Base-by-base conservation (phyloP, 1,139 yeast species). In the Sugiyamaella grinbergsii region DNA sequence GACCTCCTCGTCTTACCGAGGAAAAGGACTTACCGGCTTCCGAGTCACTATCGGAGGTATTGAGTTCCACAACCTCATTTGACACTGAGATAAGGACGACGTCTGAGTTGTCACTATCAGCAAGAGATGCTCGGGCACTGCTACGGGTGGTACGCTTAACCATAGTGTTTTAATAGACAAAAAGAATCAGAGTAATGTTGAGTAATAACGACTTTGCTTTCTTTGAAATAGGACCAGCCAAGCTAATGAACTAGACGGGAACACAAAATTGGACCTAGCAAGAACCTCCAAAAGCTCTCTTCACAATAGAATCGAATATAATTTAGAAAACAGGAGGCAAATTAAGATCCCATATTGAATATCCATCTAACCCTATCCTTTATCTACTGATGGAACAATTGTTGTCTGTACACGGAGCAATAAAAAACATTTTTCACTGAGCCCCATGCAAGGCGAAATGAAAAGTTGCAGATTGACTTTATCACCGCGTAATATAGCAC, bases 341-440 rank as follows among this genome's bases (percentile, higher is more conserved):
- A 33, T 16, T 16, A 31, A 31, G n/a, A 31, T 11, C 13, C 11
- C 34, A 31, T 15, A 15, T 19, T 40, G 20, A 23, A 13, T 16
- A 29, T 10, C 15, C n/a, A 10, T 28, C 11, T 16, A 5, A 40
- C 43, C 43, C 43, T 40, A 26, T 40, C 34, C 43, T 40, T 38
- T 40, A 40, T 40, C 43, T 7, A n/a, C n/a, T n/a, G n/a, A n/a
- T n/a, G n/a, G n/a, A n/a, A n/a, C n/a, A n/a, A 11, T 33, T 15
- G 23, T 11, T 7, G 13, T 23, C 41, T 8, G 37, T 37, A 37
- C 41, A 37, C 41, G 41, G 31, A 18, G 11, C 8, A 23, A 29
- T 4, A 5, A 18, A 34, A 40, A 28, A 40, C 43, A 40, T 40
- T 40, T 40, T 40, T 34, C 15, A 10, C 18, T 29, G 32, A 18